phyloP scores from a whole-genome alignment of 495 filamentous ascomycete species.

The Tuber calosporum region DNA sequence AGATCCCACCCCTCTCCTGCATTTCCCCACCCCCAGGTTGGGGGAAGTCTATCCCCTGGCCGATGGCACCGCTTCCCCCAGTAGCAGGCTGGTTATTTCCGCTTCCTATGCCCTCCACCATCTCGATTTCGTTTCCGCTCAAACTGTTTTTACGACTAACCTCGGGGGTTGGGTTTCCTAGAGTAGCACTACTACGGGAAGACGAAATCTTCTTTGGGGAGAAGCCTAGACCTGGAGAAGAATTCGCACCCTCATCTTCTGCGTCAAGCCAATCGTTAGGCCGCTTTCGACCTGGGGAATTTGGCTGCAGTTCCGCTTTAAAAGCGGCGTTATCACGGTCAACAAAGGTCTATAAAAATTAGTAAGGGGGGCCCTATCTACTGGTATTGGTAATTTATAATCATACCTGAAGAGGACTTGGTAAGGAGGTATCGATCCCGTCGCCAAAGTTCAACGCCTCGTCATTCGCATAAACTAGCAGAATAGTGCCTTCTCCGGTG shows the following conservation, averaged over 20 bases:
- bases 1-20: slow-evolving; percentile 32
- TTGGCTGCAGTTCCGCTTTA: slow-evolving; percentile 29
- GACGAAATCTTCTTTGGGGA: slow-evolving; percentile 34
- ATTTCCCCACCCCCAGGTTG: slow-evolving; percentile 31
- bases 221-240: slow-evolving; percentile 11
- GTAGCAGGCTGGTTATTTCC: neutral
- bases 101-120: slow-evolving; percentile 22
- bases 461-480: slow-evolving; percentile 44
- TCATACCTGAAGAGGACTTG: slow-evolving; percentile 43
- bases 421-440: slow-evolving; percentile 29
- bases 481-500: slow-evolving; percentile 37
- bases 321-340: slow-evolving; percentile 39
- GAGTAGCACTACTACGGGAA: slow-evolving; percentile 32
- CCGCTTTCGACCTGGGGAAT: slow-evolving; percentile 32
- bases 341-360: slow-evolving; percentile 32
- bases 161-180: slow-evolving; percentile 26
- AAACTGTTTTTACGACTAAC: slow-evolving; percentile 28
- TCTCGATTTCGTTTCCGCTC: slow-evolving; percentile 22
- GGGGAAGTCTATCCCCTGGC: slow-evolving; percentile 12
- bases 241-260: slow-evolving; percentile 30
- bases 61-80: slow-evolving; percentile 11
- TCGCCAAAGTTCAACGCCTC: slow-evolving; percentile 37
- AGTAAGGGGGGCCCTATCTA: slow-evolving; percentile 6
- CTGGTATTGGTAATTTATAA: neutral
- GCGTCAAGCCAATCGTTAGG: slow-evolving; percentile 31